Evolutionary conservation across 2,329 filamentous ascomycete species (phyloP), one percentile per base, ranked within the genome.

Genomic region (Cercospora sesami): DNA sequence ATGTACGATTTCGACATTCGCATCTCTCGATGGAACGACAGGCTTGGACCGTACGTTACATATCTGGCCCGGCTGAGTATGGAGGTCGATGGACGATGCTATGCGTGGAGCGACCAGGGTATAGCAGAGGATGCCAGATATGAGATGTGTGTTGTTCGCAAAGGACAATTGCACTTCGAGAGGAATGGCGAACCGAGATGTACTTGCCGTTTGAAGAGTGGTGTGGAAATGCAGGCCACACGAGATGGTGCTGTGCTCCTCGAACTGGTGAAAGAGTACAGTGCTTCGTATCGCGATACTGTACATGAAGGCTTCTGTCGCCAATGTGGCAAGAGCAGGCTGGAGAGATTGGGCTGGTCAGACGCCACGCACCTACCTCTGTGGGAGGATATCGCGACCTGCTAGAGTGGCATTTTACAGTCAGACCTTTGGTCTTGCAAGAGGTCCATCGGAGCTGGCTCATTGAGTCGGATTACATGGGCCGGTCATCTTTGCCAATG

Each of bases 221-320:
- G 69, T 4, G 71, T 71, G 23, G 69, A 68, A 55, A 58, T 51
- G 23, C 45, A 64, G 36, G 71, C 71, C 28, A 67, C 58, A 16
- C 31, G 36, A 42, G 71, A 72, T 64, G 71, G 71, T n/a, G 55
- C 63, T 26, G 62, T 68, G 30, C 60, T 72, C 26, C 60, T 72
- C 26, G 71, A 72, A 30, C 65, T 71, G n/a, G 70, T 72, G 63
- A 67, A 69, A 55, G 65, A 71, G 66, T 72, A 69, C 33, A 67
- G 63, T 14, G 63, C 61, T 9, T 64, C 63, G 12, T 71, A 69
- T 28, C 68, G 65, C 42, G 71, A 72, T 48, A 61, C 65, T 5
- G 71, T 71, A 18, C 28, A 63, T n/a, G 69, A 72, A 42, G 67
- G 69, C 3, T 31, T 67, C 12, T 72, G 69, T 62, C 59, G 61